phyloP scores from a whole-genome alignment of 2,329 filamentous ascomycete genomes.

The Dactylonectria estremocensis region DNA sequence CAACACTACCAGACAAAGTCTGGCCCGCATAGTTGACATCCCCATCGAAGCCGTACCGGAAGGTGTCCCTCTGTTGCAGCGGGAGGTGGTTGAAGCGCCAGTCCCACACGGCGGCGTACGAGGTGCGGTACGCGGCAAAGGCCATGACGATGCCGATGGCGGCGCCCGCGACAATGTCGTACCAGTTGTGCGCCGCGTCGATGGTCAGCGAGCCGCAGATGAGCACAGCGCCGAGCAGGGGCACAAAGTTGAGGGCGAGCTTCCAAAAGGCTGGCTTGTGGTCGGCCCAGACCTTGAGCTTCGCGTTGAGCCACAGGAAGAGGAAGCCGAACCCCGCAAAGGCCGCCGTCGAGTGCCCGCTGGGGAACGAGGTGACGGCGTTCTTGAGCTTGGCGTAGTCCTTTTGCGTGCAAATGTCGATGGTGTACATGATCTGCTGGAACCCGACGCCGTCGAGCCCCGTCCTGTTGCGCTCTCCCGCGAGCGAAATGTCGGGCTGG shows the following conservation, averaged over 20 bases:
- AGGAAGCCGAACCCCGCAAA: constrained; percentile 76
- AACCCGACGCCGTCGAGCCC: constrained; percentile 66
- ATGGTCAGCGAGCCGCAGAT: constrained; percentile 75
- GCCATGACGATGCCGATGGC: constrained; percentile 76
- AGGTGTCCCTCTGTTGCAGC: constrained; percentile 60
- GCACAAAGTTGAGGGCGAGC: constrained; percentile 69
- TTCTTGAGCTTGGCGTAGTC: constrained; percentile 71
- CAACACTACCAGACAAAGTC: constrained; percentile 45
- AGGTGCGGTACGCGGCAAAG: constrained; percentile 75
- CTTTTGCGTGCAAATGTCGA: constrained; percentile 71
- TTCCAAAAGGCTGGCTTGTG: constrained; percentile 80
- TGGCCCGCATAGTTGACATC: constrained; percentile 38
- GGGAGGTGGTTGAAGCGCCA: constrained; percentile 79
- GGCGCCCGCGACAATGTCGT: constrained; percentile 76
- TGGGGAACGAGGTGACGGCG: constrained; percentile 76
- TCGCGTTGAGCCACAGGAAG: constrained; percentile 79
- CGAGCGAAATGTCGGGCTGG: constrained; percentile 67
- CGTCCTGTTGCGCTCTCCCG: constrained; percentile 57
- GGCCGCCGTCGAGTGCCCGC: constrained; percentile 76
- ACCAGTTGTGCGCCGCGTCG: constrained; percentile 79
- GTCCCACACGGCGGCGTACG: constrained; percentile 79
- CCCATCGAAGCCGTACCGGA: constrained; percentile 44
- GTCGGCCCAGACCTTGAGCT: constrained; percentile 79
- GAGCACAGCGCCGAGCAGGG: constrained; percentile 72
- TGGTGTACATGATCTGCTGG: constrained; percentile 74